Evolutionary conservation across 78 protist genomes (phyloP).

Genomic region (Dictyostelium firmibasis): DNA sequence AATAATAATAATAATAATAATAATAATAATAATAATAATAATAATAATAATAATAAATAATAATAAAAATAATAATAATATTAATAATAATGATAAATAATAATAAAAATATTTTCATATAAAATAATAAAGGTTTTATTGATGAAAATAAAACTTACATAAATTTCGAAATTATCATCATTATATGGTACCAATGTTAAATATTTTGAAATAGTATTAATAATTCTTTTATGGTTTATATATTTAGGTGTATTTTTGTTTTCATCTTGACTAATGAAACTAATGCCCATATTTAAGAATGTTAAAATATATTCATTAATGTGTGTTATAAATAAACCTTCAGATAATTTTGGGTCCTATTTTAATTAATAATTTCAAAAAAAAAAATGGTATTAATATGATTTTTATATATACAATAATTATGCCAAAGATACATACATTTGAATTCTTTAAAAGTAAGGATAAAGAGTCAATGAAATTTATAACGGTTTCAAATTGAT

Average conservation of each 20-base stretch:
- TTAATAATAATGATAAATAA: too few species aligned
- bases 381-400: neutral
- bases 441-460: slow-evolving; percentile 4
- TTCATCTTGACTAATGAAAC: neutral
- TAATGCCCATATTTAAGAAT: neutral
- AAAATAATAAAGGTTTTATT: too few species aligned
- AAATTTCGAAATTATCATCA: neutral
- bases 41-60: neutral
- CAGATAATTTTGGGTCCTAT: neutral
- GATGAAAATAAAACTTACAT: neutral
- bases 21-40: too few species aligned
- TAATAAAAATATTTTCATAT: too few species aligned
- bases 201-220: neutral
- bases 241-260: neutral
- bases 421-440: neutral
- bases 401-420: too few species aligned
- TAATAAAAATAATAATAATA: neutral
- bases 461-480: neutral
- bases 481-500: neutral
- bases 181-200: neutral
- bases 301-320: slow-evolving; percentile 17
- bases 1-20: too few species aligned
- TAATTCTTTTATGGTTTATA: neutral
- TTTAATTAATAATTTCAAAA: neutral
- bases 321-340: neutral